Evolutionary conservation across 1,284 basidiomycete species (phyloP).

Genomic region (Heterobasidion parviporum): DNA sequence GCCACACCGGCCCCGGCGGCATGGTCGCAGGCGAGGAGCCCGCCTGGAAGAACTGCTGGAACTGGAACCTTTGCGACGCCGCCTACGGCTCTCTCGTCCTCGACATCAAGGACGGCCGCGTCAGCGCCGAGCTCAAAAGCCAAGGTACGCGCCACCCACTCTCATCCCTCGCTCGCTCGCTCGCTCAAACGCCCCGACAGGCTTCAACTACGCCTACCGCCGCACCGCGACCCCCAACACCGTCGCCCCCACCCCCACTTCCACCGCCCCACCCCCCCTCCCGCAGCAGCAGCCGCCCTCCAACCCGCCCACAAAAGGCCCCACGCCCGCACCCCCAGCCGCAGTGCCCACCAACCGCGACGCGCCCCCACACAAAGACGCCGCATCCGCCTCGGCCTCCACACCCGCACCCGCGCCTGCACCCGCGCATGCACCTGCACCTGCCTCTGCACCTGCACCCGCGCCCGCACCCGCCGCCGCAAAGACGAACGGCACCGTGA

Average conservation of each 20-base stretch:
- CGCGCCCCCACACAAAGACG: neutral
- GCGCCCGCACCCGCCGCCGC: conserved; percentile 25
- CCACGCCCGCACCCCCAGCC: conserved; percentile 21
- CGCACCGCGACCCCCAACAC: conserved; percentile 51
- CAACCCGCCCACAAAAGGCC: conserved; percentile 23
- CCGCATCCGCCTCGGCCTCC: conserved; percentile 17
- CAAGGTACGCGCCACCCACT: conserved; percentile 52
- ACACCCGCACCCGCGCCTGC: conserved; percentile 25
- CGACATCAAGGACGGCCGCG: conserved; percentile 84
- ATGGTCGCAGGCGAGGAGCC: conserved; percentile 65
- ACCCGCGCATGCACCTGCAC: no score
- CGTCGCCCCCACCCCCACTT: conserved; percentile 31
- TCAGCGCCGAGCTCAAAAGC: conserved; percentile 87
- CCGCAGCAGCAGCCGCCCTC: conserved; percentile 17
- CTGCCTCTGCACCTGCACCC: conserved; percentile 23
- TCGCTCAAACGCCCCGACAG: conserved; percentile 28
- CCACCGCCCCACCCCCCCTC: conserved; percentile 27
- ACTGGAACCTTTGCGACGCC: conserved; percentile 96
- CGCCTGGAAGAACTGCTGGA: conserved; percentile 98
- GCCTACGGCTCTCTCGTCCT: conserved; percentile 85
- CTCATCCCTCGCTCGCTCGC: neutral
- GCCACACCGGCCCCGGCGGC: conserved; percentile 43
- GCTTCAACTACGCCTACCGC: conserved; percentile 94
- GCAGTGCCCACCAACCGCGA: conserved; percentile 4
- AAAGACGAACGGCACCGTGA: conserved; percentile 34